Evolutionary conservation across 352 stramenopile species (phyloP).

Genomic region (Phytophthora cactorum): DNA sequence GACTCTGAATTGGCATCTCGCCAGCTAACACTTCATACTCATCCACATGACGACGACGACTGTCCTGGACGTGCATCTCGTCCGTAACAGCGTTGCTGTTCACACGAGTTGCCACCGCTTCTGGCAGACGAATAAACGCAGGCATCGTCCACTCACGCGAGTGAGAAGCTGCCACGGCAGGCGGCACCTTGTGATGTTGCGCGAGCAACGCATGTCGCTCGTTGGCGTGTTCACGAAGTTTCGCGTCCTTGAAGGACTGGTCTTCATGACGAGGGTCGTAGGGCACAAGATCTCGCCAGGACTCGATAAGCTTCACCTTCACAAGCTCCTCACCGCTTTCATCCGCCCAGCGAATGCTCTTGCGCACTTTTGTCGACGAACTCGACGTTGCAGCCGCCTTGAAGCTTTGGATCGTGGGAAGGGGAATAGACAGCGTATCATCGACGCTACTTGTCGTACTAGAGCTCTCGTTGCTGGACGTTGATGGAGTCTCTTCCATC

Average conservation of each 20-base stretch:
- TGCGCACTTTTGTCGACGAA: constrained; percentile 43
- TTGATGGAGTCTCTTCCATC: constrained; percentile 21
- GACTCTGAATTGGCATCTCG: constrained; percentile 75
- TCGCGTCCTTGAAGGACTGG: constrained; percentile 82
- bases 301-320: constrained; percentile 87
- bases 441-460: constrained; percentile 36
- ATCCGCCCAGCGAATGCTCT: constrained; percentile 85
- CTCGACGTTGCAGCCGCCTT: constrained; percentile 52
- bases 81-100: constrained; percentile 46
- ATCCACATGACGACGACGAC: constrained; percentile 78
- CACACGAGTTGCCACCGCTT: constrained; percentile 53
- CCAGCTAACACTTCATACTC: constrained; percentile 85
- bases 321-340: constrained; percentile 78
- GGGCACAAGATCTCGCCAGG: constrained; percentile 80
- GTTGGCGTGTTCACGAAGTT: constrained; percentile 84
- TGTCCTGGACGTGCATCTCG: constrained; percentile 71
- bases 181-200: constrained; percentile 75
- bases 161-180: constrained; percentile 50
- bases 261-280: constrained; percentile 65
- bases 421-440: constrained; percentile 49
- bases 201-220: constrained; percentile 70
- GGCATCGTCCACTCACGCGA: constrained; percentile 74
- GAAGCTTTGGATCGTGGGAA: constrained; percentile 88
- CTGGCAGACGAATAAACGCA: constrained; percentile 63
- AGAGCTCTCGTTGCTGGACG: constrained; percentile 25